These are phyloP conservation scores for Lepiota venenata DNA, from an alignment of 768 basidiomycete genomes.

Conservation along the genomic window DNA sequence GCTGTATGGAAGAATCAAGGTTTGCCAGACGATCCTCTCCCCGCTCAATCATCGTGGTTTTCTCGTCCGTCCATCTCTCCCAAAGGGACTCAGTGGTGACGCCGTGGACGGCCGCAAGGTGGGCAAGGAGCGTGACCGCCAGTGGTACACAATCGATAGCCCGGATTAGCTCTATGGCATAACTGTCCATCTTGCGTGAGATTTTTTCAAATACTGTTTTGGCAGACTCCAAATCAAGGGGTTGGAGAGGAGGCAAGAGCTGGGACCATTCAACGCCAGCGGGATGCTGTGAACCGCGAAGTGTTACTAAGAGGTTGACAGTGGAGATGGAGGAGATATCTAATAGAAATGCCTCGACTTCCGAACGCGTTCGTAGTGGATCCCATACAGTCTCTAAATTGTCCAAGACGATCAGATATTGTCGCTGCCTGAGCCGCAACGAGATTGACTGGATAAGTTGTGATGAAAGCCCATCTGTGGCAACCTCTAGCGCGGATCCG, in stretches of 20 bases:
- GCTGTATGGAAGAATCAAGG: slow-evolving; percentile 26
- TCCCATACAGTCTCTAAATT: slow-evolving; percentile 34
- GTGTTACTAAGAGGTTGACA: slow-evolving; percentile 24
- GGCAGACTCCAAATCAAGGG: slow-evolving; percentile 23
- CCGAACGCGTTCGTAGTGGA: slow-evolving; percentile 18
- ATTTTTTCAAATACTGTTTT: slow-evolving; percentile 22
- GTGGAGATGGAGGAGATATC: slow-evolving; percentile 18
- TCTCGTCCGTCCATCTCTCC: slow-evolving; percentile 26
- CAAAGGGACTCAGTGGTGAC: slow-evolving; percentile 26
- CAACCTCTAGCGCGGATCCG: slow-evolving; percentile 16
- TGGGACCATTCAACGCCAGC: slow-evolving; percentile 22
- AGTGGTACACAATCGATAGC: slow-evolving; percentile 30
- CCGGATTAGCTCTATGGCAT: slow-evolving; percentile 20
- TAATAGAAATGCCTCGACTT: slow-evolving; percentile 21
- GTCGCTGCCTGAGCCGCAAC: slow-evolving; percentile 10
- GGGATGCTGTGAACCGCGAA: slow-evolving; percentile 28
- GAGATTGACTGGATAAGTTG: slow-evolving; percentile 17
- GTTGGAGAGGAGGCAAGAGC: slow-evolving; percentile 22
- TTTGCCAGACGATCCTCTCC: slow-evolving; percentile 25
- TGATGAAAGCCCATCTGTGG: slow-evolving; percentile 10
- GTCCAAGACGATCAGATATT: slow-evolving; percentile 25
- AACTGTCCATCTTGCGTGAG: slow-evolving; percentile 19
- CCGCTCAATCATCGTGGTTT: slow-evolving; percentile 24
- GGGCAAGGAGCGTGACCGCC: slow-evolving; percentile 28
- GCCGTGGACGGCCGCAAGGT: slow-evolving; percentile 27